phyloP scores from a whole-genome alignment of 805 yeast genomes.

The Komagataella pastoris region DNA sequence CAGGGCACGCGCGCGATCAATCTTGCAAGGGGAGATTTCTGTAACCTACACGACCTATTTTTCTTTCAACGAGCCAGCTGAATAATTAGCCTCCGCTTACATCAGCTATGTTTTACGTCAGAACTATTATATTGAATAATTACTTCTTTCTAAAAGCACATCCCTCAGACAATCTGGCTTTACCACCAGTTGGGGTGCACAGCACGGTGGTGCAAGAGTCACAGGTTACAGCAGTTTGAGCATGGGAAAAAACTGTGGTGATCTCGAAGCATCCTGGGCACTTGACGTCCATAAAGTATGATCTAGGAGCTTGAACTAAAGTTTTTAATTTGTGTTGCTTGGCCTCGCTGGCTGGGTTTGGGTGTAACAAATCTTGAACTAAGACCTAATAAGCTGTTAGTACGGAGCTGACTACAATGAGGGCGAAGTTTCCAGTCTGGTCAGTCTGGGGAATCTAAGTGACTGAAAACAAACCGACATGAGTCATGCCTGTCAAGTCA shows the following conservation, averaged over 20 bases:
- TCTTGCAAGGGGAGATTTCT: not conserved
- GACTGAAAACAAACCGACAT: not conserved
- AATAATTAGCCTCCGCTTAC: not conserved
- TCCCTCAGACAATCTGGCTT: constrained; percentile 99
- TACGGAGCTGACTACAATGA: not conserved
- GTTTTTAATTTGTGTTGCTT: constrained; percentile 95
- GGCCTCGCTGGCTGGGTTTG: constrained; percentile 93
- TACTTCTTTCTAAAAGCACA: constrained; percentile 99
- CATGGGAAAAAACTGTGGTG: constrained; percentile 99
- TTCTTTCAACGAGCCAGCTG: not conserved
- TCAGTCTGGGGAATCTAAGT: not conserved
- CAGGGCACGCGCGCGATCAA: not conserved
- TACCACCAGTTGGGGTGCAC: constrained; percentile 99
- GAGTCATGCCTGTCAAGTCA: not conserved
- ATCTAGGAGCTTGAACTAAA: constrained; percentile 96
- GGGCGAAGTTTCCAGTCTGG: not conserved
- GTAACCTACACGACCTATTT: not conserved
- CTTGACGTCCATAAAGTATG: constrained; percentile 99
- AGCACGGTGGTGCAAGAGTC: constrained; percentile 97
- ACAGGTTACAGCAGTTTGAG: constrained; percentile 99
- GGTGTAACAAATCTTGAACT: constrained; percentile 98
- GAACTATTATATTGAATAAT: constrained; percentile 11
- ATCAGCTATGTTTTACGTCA: not conserved
- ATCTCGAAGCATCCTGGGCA: constrained; percentile 99
- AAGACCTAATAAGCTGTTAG: constrained; percentile 46